These are phyloP conservation scores for Beverwykella pulmonaria DNA, from an alignment of 495 filamentous ascomycete genomes.

Conservation along the genomic window DNA sequence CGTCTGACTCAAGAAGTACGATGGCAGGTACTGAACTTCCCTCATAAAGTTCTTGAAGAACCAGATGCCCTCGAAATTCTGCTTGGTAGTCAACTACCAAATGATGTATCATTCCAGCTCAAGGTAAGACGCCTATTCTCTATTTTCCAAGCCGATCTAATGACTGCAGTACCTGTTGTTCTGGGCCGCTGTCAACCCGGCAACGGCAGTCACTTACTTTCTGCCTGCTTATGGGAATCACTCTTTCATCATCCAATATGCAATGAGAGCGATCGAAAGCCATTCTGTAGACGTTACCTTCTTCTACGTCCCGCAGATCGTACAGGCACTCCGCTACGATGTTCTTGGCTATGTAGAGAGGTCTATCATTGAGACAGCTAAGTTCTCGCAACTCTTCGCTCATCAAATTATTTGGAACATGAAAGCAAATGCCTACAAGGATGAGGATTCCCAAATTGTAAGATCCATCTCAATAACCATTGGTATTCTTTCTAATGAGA, in stretches of 20 bases:
- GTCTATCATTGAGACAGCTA: constrained; percentile 94
- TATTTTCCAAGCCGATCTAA: constrained; percentile 45
- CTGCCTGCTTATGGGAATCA: constrained; percentile 91
- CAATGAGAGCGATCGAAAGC: constrained; percentile 90
- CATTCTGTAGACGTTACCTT: constrained; percentile 96
- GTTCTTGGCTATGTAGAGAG: constrained; percentile 91
- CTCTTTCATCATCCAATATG: constrained; percentile 93
- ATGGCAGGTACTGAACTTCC: constrained; percentile 75
- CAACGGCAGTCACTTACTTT: constrained; percentile 91
- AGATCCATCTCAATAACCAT: constrained; percentile 42
- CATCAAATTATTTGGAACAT: constrained; percentile 99
- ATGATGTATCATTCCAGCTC: constrained; percentile 79
- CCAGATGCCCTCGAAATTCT: constrained; percentile 81
- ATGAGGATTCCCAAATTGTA: constrained; percentile 88
- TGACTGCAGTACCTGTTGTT: constrained; percentile 76
- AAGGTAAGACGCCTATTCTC: constrained; percentile 58
- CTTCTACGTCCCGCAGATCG: constrained; percentile 97
- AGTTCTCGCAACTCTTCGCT: constrained; percentile 93
- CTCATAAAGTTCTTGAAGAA: constrained; percentile 75
- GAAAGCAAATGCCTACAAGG: constrained; percentile 97
- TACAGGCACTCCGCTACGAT: constrained; percentile 95
- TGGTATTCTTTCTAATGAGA: not conserved
- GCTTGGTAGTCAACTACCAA: constrained; percentile 72
- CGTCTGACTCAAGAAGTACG: constrained; percentile 74
- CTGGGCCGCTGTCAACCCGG: constrained; percentile 92